Conservation (phyloP, 768 basidiomycete species). For the Cystofilobasidium capitatum region DNA sequence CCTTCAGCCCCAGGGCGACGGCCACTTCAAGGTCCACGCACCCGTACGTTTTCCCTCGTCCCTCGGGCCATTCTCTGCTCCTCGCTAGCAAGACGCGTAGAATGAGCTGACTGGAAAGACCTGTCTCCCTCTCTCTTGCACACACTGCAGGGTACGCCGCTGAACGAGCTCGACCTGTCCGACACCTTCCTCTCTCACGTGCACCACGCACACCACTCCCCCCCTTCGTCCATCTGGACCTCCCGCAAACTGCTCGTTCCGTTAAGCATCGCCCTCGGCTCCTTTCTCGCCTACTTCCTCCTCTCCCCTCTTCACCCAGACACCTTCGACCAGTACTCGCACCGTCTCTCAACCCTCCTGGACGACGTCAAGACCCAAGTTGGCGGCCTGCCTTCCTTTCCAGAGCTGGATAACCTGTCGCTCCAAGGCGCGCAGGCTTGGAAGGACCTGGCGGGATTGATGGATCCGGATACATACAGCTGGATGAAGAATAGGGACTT, state of each 20-base stretch:
- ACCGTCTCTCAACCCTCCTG: slow-evolving; percentile 11
- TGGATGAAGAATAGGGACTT: slow-evolving; percentile 28
- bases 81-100: background rate
- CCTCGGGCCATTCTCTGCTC: too few species aligned
- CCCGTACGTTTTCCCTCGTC: background rate
- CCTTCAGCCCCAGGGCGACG: slow-evolving; percentile 1
- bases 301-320: slow-evolving; percentile 21
- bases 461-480: slow-evolving; percentile 12
- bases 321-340: slow-evolving; percentile 20
- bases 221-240: background rate
- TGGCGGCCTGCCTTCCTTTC: slow-evolving; percentile 2
- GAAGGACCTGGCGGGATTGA: slow-evolving; percentile 10
- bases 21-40: slow-evolving; percentile 5
- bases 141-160: slow-evolving; percentile 11
- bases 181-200: background rate
- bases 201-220: background rate
- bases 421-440: background rate
- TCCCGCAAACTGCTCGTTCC: slow-evolving; percentile 6
- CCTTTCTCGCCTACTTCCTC: slow-evolving; percentile 19
- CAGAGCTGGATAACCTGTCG: slow-evolving; percentile 1
- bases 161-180: slow-evolving; percentile 19
- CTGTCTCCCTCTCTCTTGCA: background rate
- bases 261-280: slow-evolving; percentile 12
- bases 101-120: background rate
- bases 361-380: slow-evolving; percentile 13